Conservation (phyloP, 1,139 yeast species). For the Protomyces inundatus region DNA sequence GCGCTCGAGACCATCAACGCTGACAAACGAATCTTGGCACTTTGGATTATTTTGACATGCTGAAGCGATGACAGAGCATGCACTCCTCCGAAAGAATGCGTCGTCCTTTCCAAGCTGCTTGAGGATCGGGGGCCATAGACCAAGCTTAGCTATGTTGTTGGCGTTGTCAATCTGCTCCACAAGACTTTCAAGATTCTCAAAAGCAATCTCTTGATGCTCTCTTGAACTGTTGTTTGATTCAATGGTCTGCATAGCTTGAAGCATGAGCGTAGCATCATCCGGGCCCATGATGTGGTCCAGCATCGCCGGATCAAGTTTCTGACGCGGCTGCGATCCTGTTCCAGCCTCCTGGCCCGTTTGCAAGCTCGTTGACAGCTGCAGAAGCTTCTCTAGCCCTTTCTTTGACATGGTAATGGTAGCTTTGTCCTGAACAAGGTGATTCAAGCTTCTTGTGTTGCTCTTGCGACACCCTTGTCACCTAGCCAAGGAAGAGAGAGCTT, state of each 20-base stretch:
- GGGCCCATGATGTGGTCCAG: constrained; percentile 75
- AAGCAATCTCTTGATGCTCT: constrained; percentile 66
- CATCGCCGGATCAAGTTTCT: constrained; percentile 56
- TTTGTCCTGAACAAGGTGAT: too few species aligned
- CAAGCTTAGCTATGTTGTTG: constrained; percentile 69
- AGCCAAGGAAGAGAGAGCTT: too few species aligned
- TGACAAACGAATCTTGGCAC: constrained; percentile 49
- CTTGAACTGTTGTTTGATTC: constrained; percentile 56
- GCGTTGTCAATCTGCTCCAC: constrained; percentile 94
- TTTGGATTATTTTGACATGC: constrained; percentile 86
- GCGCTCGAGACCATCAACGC: constrained; percentile 46
- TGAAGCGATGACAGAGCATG: constrained; percentile 76
- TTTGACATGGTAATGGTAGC: neutral
- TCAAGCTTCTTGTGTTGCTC: too few species aligned
- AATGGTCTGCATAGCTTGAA: constrained; percentile 60
- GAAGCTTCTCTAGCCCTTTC: neutral
- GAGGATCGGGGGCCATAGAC: constrained; percentile 70
- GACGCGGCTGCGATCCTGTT: neutral
- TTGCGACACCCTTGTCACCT: too few species aligned
- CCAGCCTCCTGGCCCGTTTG: neutral
- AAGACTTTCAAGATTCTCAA: constrained; percentile 89
- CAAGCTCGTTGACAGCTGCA: neutral
- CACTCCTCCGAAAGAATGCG: constrained; percentile 50
- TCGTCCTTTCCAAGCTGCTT: constrained; percentile 46
- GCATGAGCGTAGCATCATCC: constrained; percentile 84